These are phyloP conservation scores for Suillus brevipes DNA, from an alignment of 768 basidiomycete genomes.

Conservation along the genomic window DNA sequence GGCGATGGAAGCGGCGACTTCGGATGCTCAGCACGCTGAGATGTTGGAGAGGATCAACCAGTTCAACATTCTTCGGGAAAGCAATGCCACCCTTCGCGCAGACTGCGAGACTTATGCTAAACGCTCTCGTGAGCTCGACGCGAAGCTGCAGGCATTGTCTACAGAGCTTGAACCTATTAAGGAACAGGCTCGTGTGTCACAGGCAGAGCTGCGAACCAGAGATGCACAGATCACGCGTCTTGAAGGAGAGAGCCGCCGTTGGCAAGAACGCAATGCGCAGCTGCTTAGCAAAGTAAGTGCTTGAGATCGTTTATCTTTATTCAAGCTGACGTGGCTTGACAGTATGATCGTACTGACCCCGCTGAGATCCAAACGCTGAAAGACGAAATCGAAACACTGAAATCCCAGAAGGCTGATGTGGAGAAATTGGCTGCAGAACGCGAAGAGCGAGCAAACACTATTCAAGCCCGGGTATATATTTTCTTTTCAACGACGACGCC, in stretches of 20 bases:
- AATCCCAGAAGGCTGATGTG: conserved; percentile 40
- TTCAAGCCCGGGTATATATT: conserved; percentile 30
- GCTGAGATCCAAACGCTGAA: conserved; percentile 79
- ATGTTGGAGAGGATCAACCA: conserved; percentile 86
- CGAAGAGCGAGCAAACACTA: conserved; percentile 31
- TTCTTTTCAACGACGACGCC: neutral
- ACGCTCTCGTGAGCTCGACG: conserved; percentile 66
- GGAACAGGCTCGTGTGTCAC: conserved; percentile 62
- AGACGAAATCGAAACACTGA: conserved; percentile 63
- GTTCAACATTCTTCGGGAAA: conserved; percentile 81
- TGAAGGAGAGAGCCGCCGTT: conserved; percentile 74
- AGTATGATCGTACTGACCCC: conserved; percentile 91
- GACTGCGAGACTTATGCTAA: conserved; percentile 74
- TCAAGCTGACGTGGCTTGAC: conserved; percentile 6
- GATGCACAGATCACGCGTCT: conserved; percentile 66
- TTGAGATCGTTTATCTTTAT: neutral
- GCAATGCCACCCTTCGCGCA: conserved; percentile 80
- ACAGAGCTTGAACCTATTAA: conserved; percentile 72
- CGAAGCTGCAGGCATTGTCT: conserved; percentile 56
- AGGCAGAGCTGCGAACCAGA: conserved; percentile 75
- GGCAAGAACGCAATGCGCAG: conserved; percentile 84
- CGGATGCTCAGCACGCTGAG: conserved; percentile 79
- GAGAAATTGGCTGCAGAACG: conserved; percentile 32
- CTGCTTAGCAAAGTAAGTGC: conserved; percentile 70
- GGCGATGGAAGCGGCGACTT: conserved; percentile 67